A percentile compares a stretch with the other conserved stretches of the same genome.
Evolutionary conservation across 257 asterid species (phyloP).

Genomic region (Salvia splendens): DNA sequence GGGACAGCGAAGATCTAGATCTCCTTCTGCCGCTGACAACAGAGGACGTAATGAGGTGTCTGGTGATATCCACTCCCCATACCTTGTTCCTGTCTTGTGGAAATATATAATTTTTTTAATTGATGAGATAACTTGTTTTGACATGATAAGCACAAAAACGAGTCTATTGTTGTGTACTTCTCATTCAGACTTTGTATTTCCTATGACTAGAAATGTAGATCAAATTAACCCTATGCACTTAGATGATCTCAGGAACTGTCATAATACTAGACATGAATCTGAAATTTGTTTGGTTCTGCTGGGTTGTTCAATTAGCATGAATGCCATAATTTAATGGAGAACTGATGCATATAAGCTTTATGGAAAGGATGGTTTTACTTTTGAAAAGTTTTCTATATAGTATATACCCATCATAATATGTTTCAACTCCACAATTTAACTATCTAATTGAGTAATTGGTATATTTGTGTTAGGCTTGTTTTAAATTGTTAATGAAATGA

Average conservation of each 20-base stretch:
- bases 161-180: neutral
- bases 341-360: constrained; percentile 13
- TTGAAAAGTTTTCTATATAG: neutral
- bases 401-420: neutral
- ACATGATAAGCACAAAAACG: constrained; percentile 7
- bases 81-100: constrained; percentile 21
- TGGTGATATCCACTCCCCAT: constrained; percentile 67
- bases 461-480: neutral
- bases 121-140: constrained; percentile 9
- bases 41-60: constrained; percentile 86
- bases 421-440: neutral
- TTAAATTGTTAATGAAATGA: neutral
- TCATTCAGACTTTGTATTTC: neutral
- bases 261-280: neutral
- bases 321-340: constrained; percentile 1
- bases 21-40: constrained; percentile 58
- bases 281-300: neutral
- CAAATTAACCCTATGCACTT: constrained; percentile 14
- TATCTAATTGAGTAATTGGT: neutral
- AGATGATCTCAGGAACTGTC: neutral
- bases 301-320: constrained; percentile 2
- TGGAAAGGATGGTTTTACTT: neutral
- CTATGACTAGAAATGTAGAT: constrained; percentile 3
- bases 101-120: neutral
- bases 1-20: constrained; percentile 68